Conservation (phyloP, 148 eudicot species). For the Camellia granthamiana region DNA sequence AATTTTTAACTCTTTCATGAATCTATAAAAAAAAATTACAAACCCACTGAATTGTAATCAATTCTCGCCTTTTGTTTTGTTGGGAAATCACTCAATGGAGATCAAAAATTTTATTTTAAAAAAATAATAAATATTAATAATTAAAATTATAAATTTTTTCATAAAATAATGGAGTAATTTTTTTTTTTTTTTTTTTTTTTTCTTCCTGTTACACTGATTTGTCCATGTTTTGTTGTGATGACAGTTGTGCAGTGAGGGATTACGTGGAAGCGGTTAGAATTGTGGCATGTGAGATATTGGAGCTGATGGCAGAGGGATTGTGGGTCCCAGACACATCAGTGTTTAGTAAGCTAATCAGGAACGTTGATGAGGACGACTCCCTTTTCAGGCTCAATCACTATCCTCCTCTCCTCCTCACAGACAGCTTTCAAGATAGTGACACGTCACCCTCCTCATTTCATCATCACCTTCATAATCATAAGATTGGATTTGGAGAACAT, state of each 20-base stretch:
- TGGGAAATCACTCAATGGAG: too few relatives aligned
- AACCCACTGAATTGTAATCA: too few relatives aligned
- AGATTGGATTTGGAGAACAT: constrained; percentile 49
- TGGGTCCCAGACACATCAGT: constrained; percentile 18
- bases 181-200: too few relatives aligned
- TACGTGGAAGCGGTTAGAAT: constrained; percentile 37
- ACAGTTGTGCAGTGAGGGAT: constrained; percentile 33
- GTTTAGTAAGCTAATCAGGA: constrained; percentile 36
- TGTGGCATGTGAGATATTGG: constrained; percentile 46
- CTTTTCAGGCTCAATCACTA: constrained; percentile 56
- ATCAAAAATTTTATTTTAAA: too few relatives aligned
- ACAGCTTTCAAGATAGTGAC: constrained; percentile 16
- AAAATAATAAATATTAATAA: too few relatives aligned
- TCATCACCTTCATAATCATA: neutral
- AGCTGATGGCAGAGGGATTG: constrained; percentile 41
- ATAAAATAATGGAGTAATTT: neutral
- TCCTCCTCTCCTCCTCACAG: constrained; percentile 23
- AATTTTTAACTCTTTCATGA: too few relatives aligned
- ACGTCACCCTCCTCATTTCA: constrained; percentile 21
- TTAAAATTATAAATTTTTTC: neutral
- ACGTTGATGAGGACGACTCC: constrained; percentile 36
- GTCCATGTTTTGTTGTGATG: neutral
- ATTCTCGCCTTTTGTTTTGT: too few relatives aligned
- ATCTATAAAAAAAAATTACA: too few relatives aligned
- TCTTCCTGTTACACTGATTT: too few relatives aligned